Evolutionary conservation across 345 rosid genomes (phyloP), one percentile per base, ranked within the genome.

Genomic region (Luvunga scandens): DNA sequence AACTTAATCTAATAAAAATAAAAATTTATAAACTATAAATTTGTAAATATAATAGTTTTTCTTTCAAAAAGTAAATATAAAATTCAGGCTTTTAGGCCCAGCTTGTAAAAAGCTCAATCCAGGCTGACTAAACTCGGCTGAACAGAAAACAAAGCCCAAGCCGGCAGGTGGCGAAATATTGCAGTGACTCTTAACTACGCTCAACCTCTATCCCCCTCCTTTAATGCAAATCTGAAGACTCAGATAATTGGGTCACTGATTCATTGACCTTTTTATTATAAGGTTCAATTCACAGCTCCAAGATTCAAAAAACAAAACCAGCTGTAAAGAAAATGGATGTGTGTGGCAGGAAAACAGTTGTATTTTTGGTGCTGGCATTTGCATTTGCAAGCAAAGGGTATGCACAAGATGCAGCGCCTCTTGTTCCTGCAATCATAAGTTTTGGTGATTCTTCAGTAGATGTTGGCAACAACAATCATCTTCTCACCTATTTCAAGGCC

Each of bases 391-490:
- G 81, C 68, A 69, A 8, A 62, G 83, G 24, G 36, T 70, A 55
- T 38, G 80, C 85, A 62, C 93, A 90, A 57, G 87, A 78, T n/a
- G 65, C 86, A 64, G 65, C 81, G 59, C 78, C 92, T 73, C 87
- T 93, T 36, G 90, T 91, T 70, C 98, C 98, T 2, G 97, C 93
- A 0, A 86, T 95, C 71, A 76, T 91, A 0, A 88, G 89, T 19
- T 95, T 95, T 27, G 99, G 99, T 0, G 98, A 95, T 77, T 95
- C 98, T 0, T 90, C 91, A 0, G 98, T 91, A 1, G 99, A 95
- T 87, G 98, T 92, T 13, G 99, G 98, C 27, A 95, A 95, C 88
- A 95, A 95, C 79, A 83, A 93, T 88, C 87, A 95, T 72, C 94
- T 91, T 72, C 87, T 88, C 2, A 95, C 98, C 7, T 30, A 91